Base-by-base conservation (phyloP, 805 yeast genomes). In the Candida ortonii region DNA sequence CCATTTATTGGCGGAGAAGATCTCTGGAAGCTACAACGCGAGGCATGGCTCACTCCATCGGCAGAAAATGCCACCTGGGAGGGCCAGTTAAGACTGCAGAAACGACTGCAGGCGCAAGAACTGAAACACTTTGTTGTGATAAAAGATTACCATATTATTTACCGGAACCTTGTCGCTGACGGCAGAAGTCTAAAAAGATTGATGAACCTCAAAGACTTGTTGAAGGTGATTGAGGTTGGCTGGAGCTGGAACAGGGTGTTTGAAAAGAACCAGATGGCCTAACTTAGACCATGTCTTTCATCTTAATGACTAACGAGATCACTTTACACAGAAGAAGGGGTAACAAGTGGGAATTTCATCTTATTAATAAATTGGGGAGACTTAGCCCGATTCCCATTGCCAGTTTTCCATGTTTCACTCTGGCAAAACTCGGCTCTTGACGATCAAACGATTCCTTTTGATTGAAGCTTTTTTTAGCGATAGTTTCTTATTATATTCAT, bases 171-270 rank as follows among this genome's bases (percentile, higher is more conserved):
- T 48, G 82, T 89, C 17, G 74, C 80, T 27, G 80, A 82, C 50
- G 80, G 80, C 22, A 78, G 78, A 47, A 69, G 75, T 6, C 68
- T 90, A 49, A 80, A 76, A 49, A 67, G 67, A 36, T 84, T 88
- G 11, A 66, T 90, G 61, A 86, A 84, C 57, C 70, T 90, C 49
- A 68, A 66, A 38, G 95, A 87, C 55, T 76, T 84, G 25, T 55
- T 87, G 33, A 71, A 72, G 44, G 73, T 89, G 16, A 71, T 89
- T 25, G 78, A 85, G 49, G 75, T 83, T 3, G 96, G 96, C 13
- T 89, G 97, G 97, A 70, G 72, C 11, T 80, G 78, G 40, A 77
- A 77, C 15, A 86, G 80, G 32, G 75, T 77, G 46, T 89, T 49
- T 30, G 60, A 57, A 6, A 22, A 21, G 10, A 15, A n/a, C n/a